phyloP scores from a whole-genome alignment of 2,329 filamentous ascomycete species.

The Aspergillus felis region DNA sequence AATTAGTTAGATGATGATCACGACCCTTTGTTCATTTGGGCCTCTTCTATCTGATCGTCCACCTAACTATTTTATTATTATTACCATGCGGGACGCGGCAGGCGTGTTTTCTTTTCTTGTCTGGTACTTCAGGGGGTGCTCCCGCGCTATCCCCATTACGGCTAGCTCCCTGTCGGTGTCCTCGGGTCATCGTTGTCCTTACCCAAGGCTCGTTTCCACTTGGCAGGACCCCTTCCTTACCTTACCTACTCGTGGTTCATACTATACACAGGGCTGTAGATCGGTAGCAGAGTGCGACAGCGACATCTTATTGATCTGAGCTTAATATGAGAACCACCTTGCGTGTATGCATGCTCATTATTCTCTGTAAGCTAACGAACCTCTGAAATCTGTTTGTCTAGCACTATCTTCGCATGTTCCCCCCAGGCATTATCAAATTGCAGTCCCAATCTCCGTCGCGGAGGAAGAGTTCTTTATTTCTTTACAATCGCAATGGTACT shows the following conservation, averaged over 20 bases:
- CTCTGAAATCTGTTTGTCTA: neutral
- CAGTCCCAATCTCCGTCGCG: conserved; percentile 24
- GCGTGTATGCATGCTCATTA: neutral
- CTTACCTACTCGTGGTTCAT: too few relatives aligned
- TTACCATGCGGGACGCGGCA: conserved; percentile 18
- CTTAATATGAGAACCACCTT: neutral
- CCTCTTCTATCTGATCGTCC: neutral
- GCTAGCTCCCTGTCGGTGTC: conserved; percentile 4
- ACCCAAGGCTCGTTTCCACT: neutral
- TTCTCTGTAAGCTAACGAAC: neutral
- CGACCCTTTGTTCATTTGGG: neutral
- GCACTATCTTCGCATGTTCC: neutral
- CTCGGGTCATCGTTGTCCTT: neutral
- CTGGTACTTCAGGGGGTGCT: conserved; percentile 10
- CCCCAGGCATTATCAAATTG: conserved; percentile 18
- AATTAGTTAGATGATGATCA: neutral
- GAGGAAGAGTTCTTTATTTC: conserved; percentile 7
- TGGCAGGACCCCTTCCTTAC: too few relatives aligned
- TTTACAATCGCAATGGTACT: conserved; percentile 63
- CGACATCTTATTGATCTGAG: neutral
- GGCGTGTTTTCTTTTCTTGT: conserved; percentile 15
- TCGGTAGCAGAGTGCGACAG: too few relatives aligned
- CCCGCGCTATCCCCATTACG: conserved; percentile 7
- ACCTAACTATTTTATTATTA: neutral
- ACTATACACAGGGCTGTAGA: too few relatives aligned